Percentiles rank a stretch among this genome's conserved stretches.
phyloP scores from a whole-genome alignment of 768 basidiomycete genomes.

The Austroboletus eburneus region DNA sequence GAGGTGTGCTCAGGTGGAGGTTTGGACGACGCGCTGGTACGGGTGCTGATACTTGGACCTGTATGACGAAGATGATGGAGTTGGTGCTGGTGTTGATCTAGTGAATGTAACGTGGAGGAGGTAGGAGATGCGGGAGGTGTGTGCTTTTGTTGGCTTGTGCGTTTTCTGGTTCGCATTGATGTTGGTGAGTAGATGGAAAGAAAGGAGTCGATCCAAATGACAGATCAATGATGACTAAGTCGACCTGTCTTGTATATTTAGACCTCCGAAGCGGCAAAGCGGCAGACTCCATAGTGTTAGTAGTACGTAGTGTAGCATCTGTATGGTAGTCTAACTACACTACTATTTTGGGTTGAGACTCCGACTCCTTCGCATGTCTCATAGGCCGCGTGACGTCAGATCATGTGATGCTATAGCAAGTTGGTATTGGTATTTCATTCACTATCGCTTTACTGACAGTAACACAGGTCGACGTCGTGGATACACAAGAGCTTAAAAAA shows the following conservation, averaged over 20 bases:
- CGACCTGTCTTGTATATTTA: no score
- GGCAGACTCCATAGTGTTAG: no score
- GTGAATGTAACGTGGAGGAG: conserved; percentile 1
- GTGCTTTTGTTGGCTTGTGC: conserved; percentile 8
- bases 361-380: neutral
- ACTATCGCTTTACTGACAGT: neutral
- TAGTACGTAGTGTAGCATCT: no score
- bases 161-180: conserved; percentile 19
- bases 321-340: no score
- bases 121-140: conserved; percentile 3
- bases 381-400: conserved; percentile 14
- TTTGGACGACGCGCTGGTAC: conserved; percentile 3
- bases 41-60: conserved; percentile 14
- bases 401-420: conserved; percentile 6
- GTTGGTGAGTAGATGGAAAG: neutral
- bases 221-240: no score
- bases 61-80: conserved; percentile 16
- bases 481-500: no score
- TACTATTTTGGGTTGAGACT: no score
- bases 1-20: neutral
- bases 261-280: no score
- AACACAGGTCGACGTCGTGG: no score
- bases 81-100: conserved; percentile 3
- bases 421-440: no score
- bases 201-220: neutral